Conservation (phyloP, 306 rosid genomes). For the Pyrus pyrifolia region DNA sequence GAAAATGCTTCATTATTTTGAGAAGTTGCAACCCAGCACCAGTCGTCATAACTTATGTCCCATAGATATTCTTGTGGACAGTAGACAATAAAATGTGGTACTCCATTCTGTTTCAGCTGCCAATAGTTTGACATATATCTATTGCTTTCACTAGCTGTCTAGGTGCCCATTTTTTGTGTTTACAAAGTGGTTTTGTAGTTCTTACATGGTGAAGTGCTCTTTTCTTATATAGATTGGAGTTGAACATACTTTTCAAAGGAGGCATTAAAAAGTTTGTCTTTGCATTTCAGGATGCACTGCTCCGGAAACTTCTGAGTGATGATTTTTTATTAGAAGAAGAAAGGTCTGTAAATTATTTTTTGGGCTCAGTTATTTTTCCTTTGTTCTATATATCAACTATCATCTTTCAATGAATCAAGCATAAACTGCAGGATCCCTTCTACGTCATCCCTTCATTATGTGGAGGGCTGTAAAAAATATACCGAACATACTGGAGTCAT, state of each 20-base stretch:
- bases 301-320: conserved; percentile 64
- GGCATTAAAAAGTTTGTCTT: conserved; percentile 3
- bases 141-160: neutral
- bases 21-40: neutral
- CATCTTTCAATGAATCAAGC: conserved; percentile 8
- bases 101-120: neutral
- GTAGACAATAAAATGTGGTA: neutral
- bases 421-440: neutral
- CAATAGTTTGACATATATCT: neutral
- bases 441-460: neutral
- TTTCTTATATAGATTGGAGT: neutral
- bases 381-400: neutral
- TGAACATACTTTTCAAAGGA: neutral
- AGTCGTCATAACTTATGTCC: neutral
- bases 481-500: neutral
- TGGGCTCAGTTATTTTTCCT: conserved; percentile 1
- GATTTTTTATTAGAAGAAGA: conserved; percentile 65
- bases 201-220: neutral
- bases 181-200: neutral
- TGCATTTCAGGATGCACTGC: conserved; percentile 71
- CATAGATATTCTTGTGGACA: neutral
- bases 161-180: neutral
- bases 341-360: conserved; percentile 45
- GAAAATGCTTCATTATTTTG: neutral
- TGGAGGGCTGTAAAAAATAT: neutral